Conservation (phyloP, 2,329 filamentous ascomycete genomes). For the Fusarium beomiforme region DNA sequence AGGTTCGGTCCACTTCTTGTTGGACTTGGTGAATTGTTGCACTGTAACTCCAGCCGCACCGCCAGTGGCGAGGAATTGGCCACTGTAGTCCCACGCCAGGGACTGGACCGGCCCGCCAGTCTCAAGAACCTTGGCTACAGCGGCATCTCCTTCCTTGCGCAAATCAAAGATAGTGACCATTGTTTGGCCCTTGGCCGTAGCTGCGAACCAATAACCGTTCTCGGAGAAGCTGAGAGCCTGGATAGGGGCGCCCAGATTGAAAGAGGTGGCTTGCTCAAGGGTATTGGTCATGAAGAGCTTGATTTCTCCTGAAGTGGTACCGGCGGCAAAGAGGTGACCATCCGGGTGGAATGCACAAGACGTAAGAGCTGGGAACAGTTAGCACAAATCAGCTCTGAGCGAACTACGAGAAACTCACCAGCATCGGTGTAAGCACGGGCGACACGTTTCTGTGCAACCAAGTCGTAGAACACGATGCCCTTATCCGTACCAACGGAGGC, state of each 20-base stretch:
- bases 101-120: conserved; percentile 80
- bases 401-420: conserved; percentile 64
- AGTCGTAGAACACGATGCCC: conserved; percentile 90
- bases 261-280: conserved; percentile 79
- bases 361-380: conserved; percentile 68
- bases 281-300: conserved; percentile 90
- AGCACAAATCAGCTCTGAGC: neutral
- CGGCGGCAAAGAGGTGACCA: conserved; percentile 90
- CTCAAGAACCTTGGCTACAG: conserved; percentile 85
- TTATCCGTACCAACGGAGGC: conserved; percentile 92
- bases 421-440: conserved; percentile 83
- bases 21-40: conserved; percentile 87
- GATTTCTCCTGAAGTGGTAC: conserved; percentile 81
- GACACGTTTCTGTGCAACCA: conserved; percentile 72
- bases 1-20: conserved; percentile 90
- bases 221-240: conserved; percentile 88
- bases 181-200: conserved; percentile 79
- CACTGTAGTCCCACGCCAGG: conserved; percentile 92
- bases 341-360: conserved; percentile 92
- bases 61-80: conserved; percentile 87
- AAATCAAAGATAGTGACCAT: conserved; percentile 90
- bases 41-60: conserved; percentile 85
- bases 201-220: conserved; percentile 96
- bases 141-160: conserved; percentile 86
- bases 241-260: conserved; percentile 74